Percentiles rank a stretch among this genome's conserved stretches.
Evolutionary conservation across 208 protist species (phyloP).

Genomic region (Trypanosoma cruzi): DNA sequence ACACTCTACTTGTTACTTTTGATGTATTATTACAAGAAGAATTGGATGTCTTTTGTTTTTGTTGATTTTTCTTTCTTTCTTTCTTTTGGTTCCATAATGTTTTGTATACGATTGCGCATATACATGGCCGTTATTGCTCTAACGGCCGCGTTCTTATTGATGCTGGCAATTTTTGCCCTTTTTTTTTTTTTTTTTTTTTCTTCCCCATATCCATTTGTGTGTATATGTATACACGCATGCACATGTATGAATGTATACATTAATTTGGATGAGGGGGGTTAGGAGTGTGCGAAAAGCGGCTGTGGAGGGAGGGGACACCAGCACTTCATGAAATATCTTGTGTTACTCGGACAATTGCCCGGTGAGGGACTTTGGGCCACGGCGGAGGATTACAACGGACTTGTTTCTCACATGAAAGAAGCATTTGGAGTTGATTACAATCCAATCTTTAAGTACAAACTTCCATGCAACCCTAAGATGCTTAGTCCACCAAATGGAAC

Average conservation of each 20-base stretch:
- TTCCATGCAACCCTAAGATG: constrained; percentile 29
- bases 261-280: no score
- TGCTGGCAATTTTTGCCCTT: no score
- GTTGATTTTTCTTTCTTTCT: no score
- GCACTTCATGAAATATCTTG: constrained; percentile 25
- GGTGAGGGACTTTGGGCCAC: constrained; percentile 40
- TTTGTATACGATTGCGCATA: no score
- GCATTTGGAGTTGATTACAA: constrained; percentile 34
- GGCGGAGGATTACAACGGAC: constrained; percentile 28
- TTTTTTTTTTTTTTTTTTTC: no score
- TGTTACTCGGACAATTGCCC: constrained; percentile 30
- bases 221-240: no score
- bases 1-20: neutral
- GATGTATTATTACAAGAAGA: neutral
- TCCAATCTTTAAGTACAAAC: constrained; percentile 49
- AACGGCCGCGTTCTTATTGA: no score
- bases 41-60: no score
- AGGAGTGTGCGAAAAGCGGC: no score
- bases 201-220: no score
- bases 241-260: neutral
- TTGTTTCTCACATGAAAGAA: constrained; percentile 30
- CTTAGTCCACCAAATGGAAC: constrained; percentile 29
- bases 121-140: no score
- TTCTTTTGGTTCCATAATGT: no score
- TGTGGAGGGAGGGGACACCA: neutral